phyloP scores from a whole-genome alignment of 306 rosid genomes.

The Trifolium repens region DNA sequence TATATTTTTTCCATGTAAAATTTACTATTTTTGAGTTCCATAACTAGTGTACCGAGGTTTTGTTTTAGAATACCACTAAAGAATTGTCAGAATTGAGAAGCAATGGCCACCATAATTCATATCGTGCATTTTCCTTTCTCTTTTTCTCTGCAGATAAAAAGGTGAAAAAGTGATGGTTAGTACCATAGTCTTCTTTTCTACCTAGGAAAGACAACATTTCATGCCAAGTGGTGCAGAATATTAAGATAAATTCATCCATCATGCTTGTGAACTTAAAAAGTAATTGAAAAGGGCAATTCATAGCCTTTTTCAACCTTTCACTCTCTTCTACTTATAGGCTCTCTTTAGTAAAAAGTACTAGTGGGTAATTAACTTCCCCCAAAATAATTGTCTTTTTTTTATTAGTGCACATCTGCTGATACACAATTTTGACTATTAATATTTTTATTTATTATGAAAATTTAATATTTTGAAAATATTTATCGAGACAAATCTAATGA shows the following conservation, averaged over 20 bases:
- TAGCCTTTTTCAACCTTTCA: constrained; percentile 36
- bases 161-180: constrained; percentile 45
- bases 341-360: no score
- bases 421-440: no score
- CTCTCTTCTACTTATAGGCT: neutral
- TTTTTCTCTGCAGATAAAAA: constrained; percentile 36
- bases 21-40: no score
- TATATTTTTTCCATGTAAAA: no score
- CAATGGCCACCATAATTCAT: constrained; percentile 14
- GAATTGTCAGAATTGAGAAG: constrained; percentile 49
- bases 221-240: constrained; percentile 49
- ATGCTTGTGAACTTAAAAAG: constrained; percentile 39
- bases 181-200: constrained; percentile 34
- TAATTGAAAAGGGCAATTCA: constrained; percentile 38
- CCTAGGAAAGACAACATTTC: constrained; percentile 53
- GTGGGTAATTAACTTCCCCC: no score
- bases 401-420: no score
- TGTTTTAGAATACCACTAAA: constrained; percentile 39
- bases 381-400: no score
- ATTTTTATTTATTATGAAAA: no score
- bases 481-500: no score
- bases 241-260: constrained; percentile 19
- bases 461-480: no score
- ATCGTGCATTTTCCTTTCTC: constrained; percentile 40
- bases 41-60: no score